These are phyloP conservation scores for Zasmidium citrigriseum DNA, from an alignment of 2,329 filamentous ascomycete genomes.

Conservation along the genomic window DNA sequence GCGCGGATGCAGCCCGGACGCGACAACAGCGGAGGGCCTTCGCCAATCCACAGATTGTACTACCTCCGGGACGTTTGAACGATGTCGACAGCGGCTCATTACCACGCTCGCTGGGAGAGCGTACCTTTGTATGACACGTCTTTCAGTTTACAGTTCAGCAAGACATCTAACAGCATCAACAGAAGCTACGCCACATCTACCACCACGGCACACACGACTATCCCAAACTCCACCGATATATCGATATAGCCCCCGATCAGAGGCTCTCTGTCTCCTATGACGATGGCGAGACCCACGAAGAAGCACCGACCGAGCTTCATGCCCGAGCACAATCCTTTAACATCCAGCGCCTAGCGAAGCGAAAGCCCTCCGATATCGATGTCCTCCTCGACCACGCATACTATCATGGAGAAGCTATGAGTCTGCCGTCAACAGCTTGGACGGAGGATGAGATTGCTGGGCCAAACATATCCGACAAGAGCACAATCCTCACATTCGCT, in stretches of 20 bases:
- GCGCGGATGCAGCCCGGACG: constrained; percentile 18
- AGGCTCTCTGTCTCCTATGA: constrained; percentile 28
- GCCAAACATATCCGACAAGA: constrained; percentile 82
- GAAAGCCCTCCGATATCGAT: constrained; percentile 75
- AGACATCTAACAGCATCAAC: constrained; percentile 14
- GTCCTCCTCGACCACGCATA: constrained; percentile 74
- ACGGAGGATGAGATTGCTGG: constrained; percentile 74
- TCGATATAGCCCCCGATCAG: constrained; percentile 69
- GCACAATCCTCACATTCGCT: constrained; percentile 80
- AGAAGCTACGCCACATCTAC: constrained; percentile 82
- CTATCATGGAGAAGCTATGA: constrained; percentile 65
- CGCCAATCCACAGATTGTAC: constrained; percentile 23
- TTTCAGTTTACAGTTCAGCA: background rate
- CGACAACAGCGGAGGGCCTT: constrained; percentile 22
- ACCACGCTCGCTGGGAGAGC: constrained; percentile 24
- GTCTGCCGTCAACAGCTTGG: constrained; percentile 76
- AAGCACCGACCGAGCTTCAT: constrained; percentile 46
- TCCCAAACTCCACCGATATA: constrained; percentile 72
- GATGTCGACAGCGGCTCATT: constrained; percentile 9
- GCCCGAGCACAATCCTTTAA: constrained; percentile 47
- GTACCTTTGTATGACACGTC: constrained; percentile 32
- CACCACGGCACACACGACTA: constrained; percentile 84
- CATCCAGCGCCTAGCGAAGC: constrained; percentile 81
- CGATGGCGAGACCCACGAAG: constrained; percentile 37
- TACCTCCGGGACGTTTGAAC: constrained; percentile 22